Percentiles rank a stretch among this genome's conserved stretches.
These are phyloP conservation scores for Acacia pycnantha DNA, from an alignment of 331 rosid genomes.

Conservation along the genomic window DNA sequence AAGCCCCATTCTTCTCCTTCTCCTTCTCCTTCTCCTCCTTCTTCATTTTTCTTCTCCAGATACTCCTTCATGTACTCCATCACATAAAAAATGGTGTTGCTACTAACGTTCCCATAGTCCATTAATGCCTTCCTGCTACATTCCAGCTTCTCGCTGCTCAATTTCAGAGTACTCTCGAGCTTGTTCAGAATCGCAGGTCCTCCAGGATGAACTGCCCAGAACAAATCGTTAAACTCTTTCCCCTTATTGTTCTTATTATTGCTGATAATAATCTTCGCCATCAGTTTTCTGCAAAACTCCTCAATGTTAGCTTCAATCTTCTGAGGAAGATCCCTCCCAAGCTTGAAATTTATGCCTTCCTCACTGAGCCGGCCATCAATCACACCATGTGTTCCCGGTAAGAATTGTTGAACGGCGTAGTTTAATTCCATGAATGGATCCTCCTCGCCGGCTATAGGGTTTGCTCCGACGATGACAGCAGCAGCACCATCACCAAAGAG, in stretches of 20 bases:
- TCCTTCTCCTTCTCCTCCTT: too few relatives aligned
- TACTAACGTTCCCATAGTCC: conserved; percentile 91
- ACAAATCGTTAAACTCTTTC: conserved; percentile 67
- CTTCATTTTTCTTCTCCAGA: conserved; percentile 37
- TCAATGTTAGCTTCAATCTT: conserved; percentile 88
- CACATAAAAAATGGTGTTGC: conserved; percentile 89
- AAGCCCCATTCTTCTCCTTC: conserved; percentile 87
- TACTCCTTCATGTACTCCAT: conserved; percentile 81
- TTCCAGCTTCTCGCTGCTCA: conserved; percentile 62
- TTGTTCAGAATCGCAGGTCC: conserved; percentile 88
- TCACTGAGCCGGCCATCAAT: conserved; percentile 81
- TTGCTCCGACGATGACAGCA: conserved; percentile 71
- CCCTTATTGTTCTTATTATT: not conserved
- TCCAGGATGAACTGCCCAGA: conserved; percentile 97
- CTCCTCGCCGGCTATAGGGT: conserved; percentile 44
- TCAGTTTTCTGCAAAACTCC: conserved; percentile 69
- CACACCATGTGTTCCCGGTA: conserved; percentile 71
- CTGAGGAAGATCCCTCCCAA: conserved; percentile 91
- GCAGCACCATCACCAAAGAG: conserved; percentile 97
- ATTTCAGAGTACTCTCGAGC: conserved; percentile 55
- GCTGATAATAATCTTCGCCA: conserved; percentile 34
- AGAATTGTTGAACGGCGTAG: conserved; percentile 75
- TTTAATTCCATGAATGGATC: conserved; percentile 81
- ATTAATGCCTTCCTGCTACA: conserved; percentile 85
- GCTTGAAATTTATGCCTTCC: conserved; percentile 86